Base-by-base conservation (phyloP, 108 stramenopile genomes). In the Chaetoceros tenuissimus region DNA sequence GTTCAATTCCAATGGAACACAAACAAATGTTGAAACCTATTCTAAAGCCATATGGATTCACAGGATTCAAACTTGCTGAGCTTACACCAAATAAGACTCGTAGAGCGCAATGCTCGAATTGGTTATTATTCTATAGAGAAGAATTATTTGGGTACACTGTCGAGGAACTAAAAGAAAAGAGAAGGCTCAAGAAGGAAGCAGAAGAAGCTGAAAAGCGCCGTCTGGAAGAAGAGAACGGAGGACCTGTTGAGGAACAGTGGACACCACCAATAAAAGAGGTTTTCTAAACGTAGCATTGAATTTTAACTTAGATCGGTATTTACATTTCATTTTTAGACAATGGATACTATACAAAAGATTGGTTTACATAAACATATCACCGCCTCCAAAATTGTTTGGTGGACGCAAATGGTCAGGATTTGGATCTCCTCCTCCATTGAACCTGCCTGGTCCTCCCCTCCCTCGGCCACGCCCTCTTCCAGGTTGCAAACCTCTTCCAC, bases 11-110 rank as follows among this genome's bases (percentile, higher is more conserved):
- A 10, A 48, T 63, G 31, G 85, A 75, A 30, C 68, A 81, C 67
- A 98, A 96, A 62, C 83, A 93, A 57, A 72, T 66, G 28, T 68
- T 98, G 25, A 88, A 82, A 67, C 51, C 67, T 19, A 68, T 78
- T 26, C 59, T 96, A 49, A 77, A 70, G 47, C 91, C 93, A 3
- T 52, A 80, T 30, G 96, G 96, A 26, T 96, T 88, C 62, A 84
- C 44, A 10, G 94, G 94, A 23, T 93, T 73, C 66, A 69, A 78
- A 71, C 57, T 57, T 54, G 74, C 76, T 20, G 94, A 91, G 62
- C 75, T 97, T 49, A 96, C 95, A n/a, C 96, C 96, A 50, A 96
- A 97, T 77, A 81, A 88, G 64, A 97, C 96, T 10, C 74, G 96
- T 44, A 53, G 97, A 17, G 97, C 94, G 17, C 97, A 98, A 66